Conservation (phyloP, 2,329 filamentous ascomycete species). For the Fusarium vanettenii region DNA sequence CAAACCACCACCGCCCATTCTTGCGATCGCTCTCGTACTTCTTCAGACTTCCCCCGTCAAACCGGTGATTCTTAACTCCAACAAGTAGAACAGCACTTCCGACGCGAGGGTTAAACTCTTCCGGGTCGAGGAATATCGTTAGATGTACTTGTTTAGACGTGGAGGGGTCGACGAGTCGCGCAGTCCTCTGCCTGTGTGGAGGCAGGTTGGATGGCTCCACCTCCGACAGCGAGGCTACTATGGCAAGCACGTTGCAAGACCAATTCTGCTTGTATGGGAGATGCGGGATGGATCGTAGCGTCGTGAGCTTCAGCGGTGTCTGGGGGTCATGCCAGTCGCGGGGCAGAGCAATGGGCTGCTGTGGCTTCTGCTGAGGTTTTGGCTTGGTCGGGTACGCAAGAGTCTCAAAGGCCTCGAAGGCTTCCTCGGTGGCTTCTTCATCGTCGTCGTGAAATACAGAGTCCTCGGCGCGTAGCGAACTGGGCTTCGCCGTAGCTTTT, state of each 20-base stretch:
- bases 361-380: constrained; percentile 16
- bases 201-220: constrained; percentile 62
- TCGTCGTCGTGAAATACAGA: constrained; percentile 23
- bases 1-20: constrained; percentile 61
- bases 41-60: constrained; percentile 60
- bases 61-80: constrained; percentile 68
- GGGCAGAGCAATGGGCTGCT: constrained; percentile 51
- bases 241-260: constrained; percentile 65
- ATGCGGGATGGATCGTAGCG: constrained; percentile 60
- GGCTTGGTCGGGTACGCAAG: constrained; percentile 42
- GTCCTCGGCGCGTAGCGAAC: not conserved
- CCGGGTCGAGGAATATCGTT: constrained; percentile 66
- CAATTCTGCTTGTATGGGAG: constrained; percentile 69
- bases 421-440: constrained; percentile 47
- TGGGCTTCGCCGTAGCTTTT: not conserved
- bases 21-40: constrained; percentile 56
- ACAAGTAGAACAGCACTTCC: constrained; percentile 64
- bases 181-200: constrained; percentile 63
- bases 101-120: constrained; percentile 57
- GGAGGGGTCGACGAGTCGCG: constrained; percentile 62
- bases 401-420: constrained; percentile 53
- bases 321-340: constrained; percentile 55
- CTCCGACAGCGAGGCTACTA: constrained; percentile 60
- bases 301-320: constrained; percentile 63
- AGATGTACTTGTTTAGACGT: constrained; percentile 64